Conservation (phyloP, 306 rosid species). For the Canavalia ensiformis region DNA sequence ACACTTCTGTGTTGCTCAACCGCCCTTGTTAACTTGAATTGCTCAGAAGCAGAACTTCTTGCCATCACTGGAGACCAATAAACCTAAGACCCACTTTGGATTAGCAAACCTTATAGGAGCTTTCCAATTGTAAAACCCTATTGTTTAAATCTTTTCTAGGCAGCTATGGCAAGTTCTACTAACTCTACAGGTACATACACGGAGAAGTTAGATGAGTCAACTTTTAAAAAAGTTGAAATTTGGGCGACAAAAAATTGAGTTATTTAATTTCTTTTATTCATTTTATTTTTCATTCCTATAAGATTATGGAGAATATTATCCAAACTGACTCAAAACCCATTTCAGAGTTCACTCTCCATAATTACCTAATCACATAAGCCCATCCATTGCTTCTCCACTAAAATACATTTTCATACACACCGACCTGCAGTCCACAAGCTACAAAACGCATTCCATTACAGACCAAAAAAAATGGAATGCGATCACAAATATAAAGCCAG, state of each 20-base stretch:
- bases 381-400: background rate
- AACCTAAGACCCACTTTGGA: too few relatives aligned
- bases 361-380: background rate
- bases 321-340: background rate
- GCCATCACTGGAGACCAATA: background rate
- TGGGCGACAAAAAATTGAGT: too few relatives aligned
- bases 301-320: too few relatives aligned
- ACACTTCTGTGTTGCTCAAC: background rate
- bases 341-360: constrained; percentile 1
- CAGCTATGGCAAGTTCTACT: too few relatives aligned
- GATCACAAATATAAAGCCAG: background rate
- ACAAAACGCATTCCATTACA: constrained; percentile 5
- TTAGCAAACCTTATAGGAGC: too few relatives aligned
- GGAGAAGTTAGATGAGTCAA: too few relatives aligned
- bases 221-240: too few relatives aligned
- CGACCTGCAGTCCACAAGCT: background rate
- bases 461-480: background rate
- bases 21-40: background rate
- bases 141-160: too few relatives aligned
- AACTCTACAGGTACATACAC: too few relatives aligned
- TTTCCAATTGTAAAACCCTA: too few relatives aligned
- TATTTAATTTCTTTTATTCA: too few relatives aligned
- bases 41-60: background rate
- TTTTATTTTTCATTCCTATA: too few relatives aligned
- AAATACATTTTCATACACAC: background rate